These are phyloP conservation scores for Paecilomyces sp. DNA, from an alignment of 2,329 filamentous ascomycete species.

Conservation along the genomic window DNA sequence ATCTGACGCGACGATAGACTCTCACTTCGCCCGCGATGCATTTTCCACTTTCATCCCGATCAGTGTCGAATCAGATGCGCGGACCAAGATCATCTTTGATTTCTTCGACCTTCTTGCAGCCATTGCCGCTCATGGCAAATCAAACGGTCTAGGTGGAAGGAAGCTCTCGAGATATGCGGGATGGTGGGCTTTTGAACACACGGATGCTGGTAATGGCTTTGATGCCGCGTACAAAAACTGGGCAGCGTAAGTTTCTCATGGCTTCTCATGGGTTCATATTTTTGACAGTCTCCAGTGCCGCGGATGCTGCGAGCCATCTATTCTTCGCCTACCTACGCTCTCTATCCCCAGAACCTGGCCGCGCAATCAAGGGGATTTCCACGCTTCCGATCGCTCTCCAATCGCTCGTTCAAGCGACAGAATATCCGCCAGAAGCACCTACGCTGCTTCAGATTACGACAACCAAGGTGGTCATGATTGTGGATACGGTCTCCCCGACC, in stretches of 20 bases:
- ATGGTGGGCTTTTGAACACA: slow-evolving; percentile 97
- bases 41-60: slow-evolving; percentile 96
- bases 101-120: slow-evolving; percentile 93
- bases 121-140: slow-evolving; percentile 86
- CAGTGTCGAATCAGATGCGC: slow-evolving; percentile 78
- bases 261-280: background rate
- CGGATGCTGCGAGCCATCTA: slow-evolving; percentile 90
- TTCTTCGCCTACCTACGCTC: slow-evolving; percentile 97
- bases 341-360: slow-evolving; percentile 66
- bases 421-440: slow-evolving; percentile 81
- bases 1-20: slow-evolving; percentile 53
- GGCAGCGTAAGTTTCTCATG: slow-evolving; percentile 54
- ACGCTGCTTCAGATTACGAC: slow-evolving; percentile 71
- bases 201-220: slow-evolving; percentile 80
- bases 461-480: slow-evolving; percentile 91
- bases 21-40: slow-evolving; percentile 80
- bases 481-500: slow-evolving; percentile 88
- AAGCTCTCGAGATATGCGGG: slow-evolving; percentile 93
- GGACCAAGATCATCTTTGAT: slow-evolving; percentile 84
- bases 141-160: slow-evolving; percentile 83
- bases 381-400: slow-evolving; percentile 84
- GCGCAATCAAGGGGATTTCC: slow-evolving; percentile 69
- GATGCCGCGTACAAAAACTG: slow-evolving; percentile 90
- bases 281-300: slow-evolving; percentile 53
- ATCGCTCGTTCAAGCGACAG: slow-evolving; percentile 81